These are phyloP conservation scores for Apiosordaria backusii DNA, from an alignment of 495 filamentous ascomycete genomes.

Conservation along the genomic window DNA sequence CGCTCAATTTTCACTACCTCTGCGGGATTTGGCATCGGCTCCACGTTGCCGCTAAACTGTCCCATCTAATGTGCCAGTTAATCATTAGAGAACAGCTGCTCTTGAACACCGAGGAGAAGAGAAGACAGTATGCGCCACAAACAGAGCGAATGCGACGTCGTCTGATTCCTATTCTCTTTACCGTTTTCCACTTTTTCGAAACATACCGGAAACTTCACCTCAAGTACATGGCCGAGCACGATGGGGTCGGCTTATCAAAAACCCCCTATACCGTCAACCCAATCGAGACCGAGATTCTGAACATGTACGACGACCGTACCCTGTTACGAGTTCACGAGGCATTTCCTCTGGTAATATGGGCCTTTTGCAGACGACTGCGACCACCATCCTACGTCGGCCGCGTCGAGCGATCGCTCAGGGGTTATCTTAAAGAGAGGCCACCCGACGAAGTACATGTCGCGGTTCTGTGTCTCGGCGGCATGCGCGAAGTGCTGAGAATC, in stretches of 20 bases:
- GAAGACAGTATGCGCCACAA: conserved; percentile 50
- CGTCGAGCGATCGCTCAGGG: conserved; percentile 53
- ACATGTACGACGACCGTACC: conserved; percentile 55
- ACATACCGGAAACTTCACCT: conserved; percentile 54
- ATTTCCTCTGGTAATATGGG: conserved; percentile 54
- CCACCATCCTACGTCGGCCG: conserved; percentile 56
- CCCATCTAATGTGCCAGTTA: conserved; percentile 51
- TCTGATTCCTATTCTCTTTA: conserved; percentile 52
- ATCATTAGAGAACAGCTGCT: conserved; percentile 56
- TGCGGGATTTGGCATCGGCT: conserved; percentile 58
- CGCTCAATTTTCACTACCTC: conserved; percentile 52
- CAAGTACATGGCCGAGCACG: conserved; percentile 44
- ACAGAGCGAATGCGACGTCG: conserved; percentile 54
- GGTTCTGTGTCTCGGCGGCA: conserved; percentile 51
- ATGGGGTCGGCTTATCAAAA: conserved; percentile 36
- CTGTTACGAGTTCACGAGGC: conserved; percentile 53
- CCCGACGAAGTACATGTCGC: conserved; percentile 54
- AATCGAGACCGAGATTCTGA: conserved; percentile 52
- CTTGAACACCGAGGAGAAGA: conserved; percentile 46
- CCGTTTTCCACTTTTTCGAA: conserved; percentile 59
- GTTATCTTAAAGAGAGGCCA: conserved; percentile 53
- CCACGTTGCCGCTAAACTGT: conserved; percentile 53
- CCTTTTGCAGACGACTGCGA: conserved; percentile 52
- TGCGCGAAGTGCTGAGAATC: conserved; percentile 52
- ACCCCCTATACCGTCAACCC: conserved; percentile 48